Conservation (phyloP, 768 basidiomycete genomes). For the Xerocomellus chrysenteron region DNA sequence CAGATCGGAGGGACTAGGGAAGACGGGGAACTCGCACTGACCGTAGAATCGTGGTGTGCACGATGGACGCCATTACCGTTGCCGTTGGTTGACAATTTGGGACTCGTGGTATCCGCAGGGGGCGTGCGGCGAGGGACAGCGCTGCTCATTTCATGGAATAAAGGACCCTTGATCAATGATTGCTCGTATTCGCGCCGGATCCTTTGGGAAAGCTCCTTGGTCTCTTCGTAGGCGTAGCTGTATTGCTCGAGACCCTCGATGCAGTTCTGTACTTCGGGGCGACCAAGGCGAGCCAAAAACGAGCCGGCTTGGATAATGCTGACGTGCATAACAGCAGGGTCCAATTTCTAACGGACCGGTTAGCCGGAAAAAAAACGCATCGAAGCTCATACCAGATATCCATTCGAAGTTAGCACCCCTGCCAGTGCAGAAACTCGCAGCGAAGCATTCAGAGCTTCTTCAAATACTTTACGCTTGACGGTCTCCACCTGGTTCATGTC, state of each 20-base stretch:
- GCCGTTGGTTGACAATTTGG: slow-evolving; percentile 14
- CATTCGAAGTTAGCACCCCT: slow-evolving; percentile 81
- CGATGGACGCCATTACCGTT: slow-evolving; percentile 19
- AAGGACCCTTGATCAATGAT: slow-evolving; percentile 38
- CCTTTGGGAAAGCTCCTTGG: slow-evolving; percentile 71
- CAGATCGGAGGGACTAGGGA: slow-evolving; percentile 4
- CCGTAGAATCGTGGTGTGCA: slow-evolving; percentile 22
- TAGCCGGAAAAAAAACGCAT: slow-evolving; percentile 9
- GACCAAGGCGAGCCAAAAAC: slow-evolving; percentile 77
- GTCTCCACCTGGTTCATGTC: slow-evolving; percentile 61
- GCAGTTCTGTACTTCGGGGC: slow-evolving; percentile 80
- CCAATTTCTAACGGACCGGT: slow-evolving; percentile 52
- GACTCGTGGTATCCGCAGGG: slow-evolving; percentile 13
- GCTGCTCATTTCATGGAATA: slow-evolving; percentile 43
- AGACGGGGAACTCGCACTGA: background rate
- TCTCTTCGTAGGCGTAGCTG: slow-evolving; percentile 83
- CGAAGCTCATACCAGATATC: slow-evolving; percentile 64
- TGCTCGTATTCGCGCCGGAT: slow-evolving; percentile 52
- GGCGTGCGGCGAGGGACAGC: slow-evolving; percentile 28
- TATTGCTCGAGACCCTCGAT: slow-evolving; percentile 87
- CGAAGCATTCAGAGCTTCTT: slow-evolving; percentile 84
- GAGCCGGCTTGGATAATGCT: slow-evolving; percentile 82
- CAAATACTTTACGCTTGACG: slow-evolving; percentile 65
- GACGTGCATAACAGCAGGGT: slow-evolving; percentile 88
- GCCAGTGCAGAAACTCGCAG: slow-evolving; percentile 87